Conservation (phyloP, 371 early-diverging fungal species). For the Actinomortierella ambigua region DNA sequence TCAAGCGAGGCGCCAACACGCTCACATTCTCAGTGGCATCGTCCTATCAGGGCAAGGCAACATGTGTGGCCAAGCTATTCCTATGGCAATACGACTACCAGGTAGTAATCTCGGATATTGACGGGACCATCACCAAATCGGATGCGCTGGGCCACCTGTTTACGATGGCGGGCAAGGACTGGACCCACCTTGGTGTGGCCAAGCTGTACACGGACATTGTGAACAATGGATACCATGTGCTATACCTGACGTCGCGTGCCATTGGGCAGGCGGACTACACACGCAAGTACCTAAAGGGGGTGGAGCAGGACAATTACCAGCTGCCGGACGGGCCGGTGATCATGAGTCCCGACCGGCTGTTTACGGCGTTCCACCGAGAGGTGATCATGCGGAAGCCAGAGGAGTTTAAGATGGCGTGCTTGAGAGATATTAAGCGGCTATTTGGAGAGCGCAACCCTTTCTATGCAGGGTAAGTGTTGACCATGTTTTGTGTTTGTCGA, state of each 20-base stretch:
- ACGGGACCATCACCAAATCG: slow-evolving; percentile 99
- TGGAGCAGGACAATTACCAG: slow-evolving; percentile 87
- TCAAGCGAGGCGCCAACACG: slow-evolving; percentile 91
- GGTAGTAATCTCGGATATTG: slow-evolving; percentile 98
- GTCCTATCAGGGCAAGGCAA: slow-evolving; percentile 76
- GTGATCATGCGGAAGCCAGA: slow-evolving; percentile 96
- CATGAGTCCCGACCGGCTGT: slow-evolving; percentile 96
- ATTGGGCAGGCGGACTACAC: slow-evolving; percentile 95
- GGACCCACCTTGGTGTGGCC: slow-evolving; percentile 98
- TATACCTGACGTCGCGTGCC: slow-evolving; percentile 97
- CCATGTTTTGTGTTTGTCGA: slow-evolving; percentile 60
- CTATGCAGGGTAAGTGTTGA: slow-evolving; percentile 93
- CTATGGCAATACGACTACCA: slow-evolving; percentile 87
- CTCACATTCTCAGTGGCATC: slow-evolving; percentile 88
- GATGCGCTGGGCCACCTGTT: slow-evolving; percentile 98
- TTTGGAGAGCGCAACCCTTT: slow-evolving; percentile 89
- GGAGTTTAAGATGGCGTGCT: slow-evolving; percentile 97
- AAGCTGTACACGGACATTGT: slow-evolving; percentile 93
- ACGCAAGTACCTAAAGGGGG: slow-evolving; percentile 87
- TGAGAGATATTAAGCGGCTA: slow-evolving; percentile 89
- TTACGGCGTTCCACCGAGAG: slow-evolving; percentile 93
- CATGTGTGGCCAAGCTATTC: slow-evolving; percentile 85
- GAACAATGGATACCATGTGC: slow-evolving; percentile 95
- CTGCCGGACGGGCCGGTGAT: slow-evolving; percentile 98
- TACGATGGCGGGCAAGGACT: slow-evolving; percentile 98